Conservation (phyloP, 2,329 filamentous ascomycete genomes). For the Xylariales sp. region DNA sequence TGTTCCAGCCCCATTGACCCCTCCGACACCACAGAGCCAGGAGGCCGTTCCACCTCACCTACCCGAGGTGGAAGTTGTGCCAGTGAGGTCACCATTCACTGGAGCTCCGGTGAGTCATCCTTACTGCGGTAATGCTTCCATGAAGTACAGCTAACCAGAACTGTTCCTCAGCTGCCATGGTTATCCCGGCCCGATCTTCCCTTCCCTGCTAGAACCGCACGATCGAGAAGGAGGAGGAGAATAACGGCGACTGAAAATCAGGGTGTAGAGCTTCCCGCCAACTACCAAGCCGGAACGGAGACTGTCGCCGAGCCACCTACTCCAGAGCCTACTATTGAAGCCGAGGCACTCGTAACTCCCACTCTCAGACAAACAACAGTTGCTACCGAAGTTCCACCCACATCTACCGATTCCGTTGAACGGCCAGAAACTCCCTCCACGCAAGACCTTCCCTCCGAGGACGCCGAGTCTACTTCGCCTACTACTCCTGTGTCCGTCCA, state of each 20-base stretch:
- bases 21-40: conserved; percentile 39
- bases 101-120: conserved; percentile 44
- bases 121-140: no score
- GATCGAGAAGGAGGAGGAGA: conserved; percentile 38
- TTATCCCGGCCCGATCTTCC: conserved; percentile 44
- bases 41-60: conserved; percentile 15
- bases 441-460: conserved; percentile 27
- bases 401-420: conserved; percentile 6
- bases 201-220: conserved; percentile 42
- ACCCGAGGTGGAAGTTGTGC: conserved; percentile 20
- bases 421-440: conserved; percentile 28
- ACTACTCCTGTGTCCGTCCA: conserved; percentile 30
- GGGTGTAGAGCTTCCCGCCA: conserved; percentile 38
- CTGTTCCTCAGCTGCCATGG: conserved; percentile 49
- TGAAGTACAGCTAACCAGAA: background rate
- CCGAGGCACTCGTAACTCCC: conserved; percentile 14
- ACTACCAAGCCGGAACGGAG: conserved; percentile 30
- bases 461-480: conserved; percentile 28
- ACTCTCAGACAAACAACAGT: conserved; percentile 11
- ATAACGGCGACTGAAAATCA: conserved; percentile 30
- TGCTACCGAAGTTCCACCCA: conserved; percentile 3
- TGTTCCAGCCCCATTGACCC: conserved; percentile 38
- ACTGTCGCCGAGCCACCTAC: conserved; percentile 7
- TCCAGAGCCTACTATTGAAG: background rate
- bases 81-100: conserved; percentile 31